A percentile compares a stretch with the other conserved stretches of the same genome.
Evolutionary conservation across 306 rosid species (phyloP).

Genomic region (Dalbergia oliveri): DNA sequence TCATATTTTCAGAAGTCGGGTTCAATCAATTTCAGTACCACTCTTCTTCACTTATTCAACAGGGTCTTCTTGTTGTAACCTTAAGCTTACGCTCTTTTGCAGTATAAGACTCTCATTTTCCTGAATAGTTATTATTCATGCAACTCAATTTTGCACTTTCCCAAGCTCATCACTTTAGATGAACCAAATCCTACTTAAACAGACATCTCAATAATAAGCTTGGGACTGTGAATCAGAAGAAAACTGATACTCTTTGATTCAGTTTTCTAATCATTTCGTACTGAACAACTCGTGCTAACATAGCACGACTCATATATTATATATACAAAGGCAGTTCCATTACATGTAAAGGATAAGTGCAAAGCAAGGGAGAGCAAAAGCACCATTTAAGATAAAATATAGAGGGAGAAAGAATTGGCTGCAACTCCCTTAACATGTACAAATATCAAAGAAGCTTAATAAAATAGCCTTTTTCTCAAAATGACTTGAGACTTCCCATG

Average conservation of each 20-base stretch:
- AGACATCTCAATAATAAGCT: too few relatives aligned
- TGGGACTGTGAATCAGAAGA: background rate
- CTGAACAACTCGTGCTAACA: background rate
- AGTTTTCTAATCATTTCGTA: too few relatives aligned
- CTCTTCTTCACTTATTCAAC: too few relatives aligned
- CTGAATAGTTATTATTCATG: too few relatives aligned
- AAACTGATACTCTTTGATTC: background rate
- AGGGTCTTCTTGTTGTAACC: too few relatives aligned
- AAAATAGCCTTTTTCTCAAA: background rate
- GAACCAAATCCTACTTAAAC: too few relatives aligned
- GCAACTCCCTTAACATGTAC: slow-evolving; percentile 24
- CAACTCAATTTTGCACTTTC: too few relatives aligned
- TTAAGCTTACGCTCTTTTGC: too few relatives aligned
- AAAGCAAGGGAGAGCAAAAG: slow-evolving; percentile 44
- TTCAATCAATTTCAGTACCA: too few relatives aligned
- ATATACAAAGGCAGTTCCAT: slow-evolving; percentile 24
- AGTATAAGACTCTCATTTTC: too few relatives aligned
- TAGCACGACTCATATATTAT: background rate
- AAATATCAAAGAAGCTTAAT: slow-evolving; percentile 28
- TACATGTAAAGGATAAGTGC: slow-evolving; percentile 19
- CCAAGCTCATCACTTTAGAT: too few relatives aligned
- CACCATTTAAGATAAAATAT: background rate
- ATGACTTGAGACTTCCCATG: background rate
- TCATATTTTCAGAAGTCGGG: background rate
- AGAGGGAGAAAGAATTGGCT: background rate